Evolutionary conservation across 2,329 filamentous ascomycete genomes (phyloP).

Genomic region (Ascochyta pisi): DNA sequence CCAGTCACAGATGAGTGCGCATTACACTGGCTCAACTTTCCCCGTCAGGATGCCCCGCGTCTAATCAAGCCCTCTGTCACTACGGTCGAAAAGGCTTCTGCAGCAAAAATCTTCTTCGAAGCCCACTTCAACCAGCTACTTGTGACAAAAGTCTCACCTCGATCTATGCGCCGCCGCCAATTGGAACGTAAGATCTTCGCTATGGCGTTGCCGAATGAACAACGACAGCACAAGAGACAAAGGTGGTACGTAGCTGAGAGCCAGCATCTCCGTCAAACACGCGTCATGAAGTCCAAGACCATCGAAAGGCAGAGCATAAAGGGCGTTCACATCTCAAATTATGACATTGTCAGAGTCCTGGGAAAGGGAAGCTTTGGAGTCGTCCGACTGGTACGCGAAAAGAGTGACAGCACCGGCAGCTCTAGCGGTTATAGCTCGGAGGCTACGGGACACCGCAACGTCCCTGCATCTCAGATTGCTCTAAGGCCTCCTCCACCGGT

Average conservation of each 20-base stretch:
- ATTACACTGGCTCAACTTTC: constrained; percentile 39
- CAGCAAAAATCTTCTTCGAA: constrained; percentile 86
- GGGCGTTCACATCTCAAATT: constrained; percentile 67
- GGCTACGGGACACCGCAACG: constrained; percentile 15
- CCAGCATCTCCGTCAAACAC: constrained; percentile 74
- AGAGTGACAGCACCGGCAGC: constrained; percentile 31
- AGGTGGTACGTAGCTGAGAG: constrained; percentile 73
- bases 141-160: constrained; percentile 59
- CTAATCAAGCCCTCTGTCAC: constrained; percentile 49
- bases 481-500: neutral
- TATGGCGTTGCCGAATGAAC: constrained; percentile 63
- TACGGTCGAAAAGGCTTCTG: constrained; percentile 79
- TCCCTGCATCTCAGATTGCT: constrained; percentile 2
- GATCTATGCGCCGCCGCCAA: constrained; percentile 66
- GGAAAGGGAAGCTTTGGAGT: constrained; percentile 96
- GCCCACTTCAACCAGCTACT: constrained; percentile 79
- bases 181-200: constrained; percentile 70
- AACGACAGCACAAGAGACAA: constrained; percentile 59
- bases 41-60: constrained; percentile 43
- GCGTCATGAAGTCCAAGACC: constrained; percentile 71
- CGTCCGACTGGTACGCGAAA: constrained; percentile 83
- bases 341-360: constrained; percentile 80
- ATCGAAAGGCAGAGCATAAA: constrained; percentile 56
- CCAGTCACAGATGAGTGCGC: constrained; percentile 23
- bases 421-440: constrained; percentile 17